Evolutionary conservation across 1,284 basidiomycete species (phyloP).

Genomic region (Puccinia triticina): DNA sequence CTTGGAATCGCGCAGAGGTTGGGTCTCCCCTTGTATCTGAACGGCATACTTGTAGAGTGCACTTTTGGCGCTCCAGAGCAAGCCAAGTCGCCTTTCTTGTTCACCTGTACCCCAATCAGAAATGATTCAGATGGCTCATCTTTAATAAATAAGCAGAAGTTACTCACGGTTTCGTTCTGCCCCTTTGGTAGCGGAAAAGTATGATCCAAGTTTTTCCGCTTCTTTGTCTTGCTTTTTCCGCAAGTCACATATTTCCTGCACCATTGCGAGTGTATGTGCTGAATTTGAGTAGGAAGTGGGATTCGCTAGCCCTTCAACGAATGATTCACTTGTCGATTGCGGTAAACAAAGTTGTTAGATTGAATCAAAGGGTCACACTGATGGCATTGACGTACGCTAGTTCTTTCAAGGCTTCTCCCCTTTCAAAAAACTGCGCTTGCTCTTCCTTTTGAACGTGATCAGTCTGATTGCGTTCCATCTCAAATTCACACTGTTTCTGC

Average conservation of each 20-base stretch:
- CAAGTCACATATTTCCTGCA: neutral
- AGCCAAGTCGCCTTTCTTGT: neutral
- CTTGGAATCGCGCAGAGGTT: too few species aligned
- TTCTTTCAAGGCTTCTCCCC: neutral
- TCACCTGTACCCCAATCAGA: neutral
- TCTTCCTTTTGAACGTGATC: neutral
- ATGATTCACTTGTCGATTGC: conserved; percentile 4
- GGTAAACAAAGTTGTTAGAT: neutral
- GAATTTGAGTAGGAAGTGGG: neutral
- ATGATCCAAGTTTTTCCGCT: neutral
- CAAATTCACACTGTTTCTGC: neutral
- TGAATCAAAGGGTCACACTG: neutral
- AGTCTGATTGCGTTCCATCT: neutral
- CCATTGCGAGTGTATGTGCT: neutral
- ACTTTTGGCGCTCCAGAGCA: neutral
- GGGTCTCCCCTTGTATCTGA: neutral
- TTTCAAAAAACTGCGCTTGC: too few species aligned
- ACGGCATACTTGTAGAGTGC: neutral
- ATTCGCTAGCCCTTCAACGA: neutral
- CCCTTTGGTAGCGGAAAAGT: neutral
- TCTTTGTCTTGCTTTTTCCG: neutral
- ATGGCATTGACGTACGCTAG: neutral
- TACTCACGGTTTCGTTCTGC: neutral
- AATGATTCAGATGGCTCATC: neutral
- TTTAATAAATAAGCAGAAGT: neutral